Percentiles rank a stretch among this genome's conserved stretches.
Evolutionary conservation across 495 filamentous ascomycete species (phyloP).

Genomic region (Hypoxylon intermedium): DNA sequence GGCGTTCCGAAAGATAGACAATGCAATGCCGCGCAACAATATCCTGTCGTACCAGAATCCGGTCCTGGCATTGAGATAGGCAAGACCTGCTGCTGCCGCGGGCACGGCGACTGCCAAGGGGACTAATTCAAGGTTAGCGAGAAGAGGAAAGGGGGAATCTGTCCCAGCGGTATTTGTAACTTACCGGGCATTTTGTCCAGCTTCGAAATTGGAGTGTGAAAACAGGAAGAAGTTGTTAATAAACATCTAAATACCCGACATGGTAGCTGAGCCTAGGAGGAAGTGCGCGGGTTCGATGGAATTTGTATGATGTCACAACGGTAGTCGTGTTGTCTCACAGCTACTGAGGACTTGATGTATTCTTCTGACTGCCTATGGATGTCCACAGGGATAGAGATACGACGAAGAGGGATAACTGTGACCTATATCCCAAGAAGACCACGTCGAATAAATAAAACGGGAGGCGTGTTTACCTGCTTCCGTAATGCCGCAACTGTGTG

Average conservation of each 20-base stretch:
- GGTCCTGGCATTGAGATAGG: constrained; percentile 82
- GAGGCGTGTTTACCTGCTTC: constrained; percentile 3
- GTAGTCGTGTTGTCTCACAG: too few relatives aligned
- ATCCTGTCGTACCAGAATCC: constrained; percentile 70
- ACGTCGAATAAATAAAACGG: constrained; percentile 17
- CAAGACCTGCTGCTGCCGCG: constrained; percentile 69
- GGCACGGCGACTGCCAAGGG: constrained; percentile 65
- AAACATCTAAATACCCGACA: too few relatives aligned
- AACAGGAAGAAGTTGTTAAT: background rate
- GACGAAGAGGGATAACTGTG: too few relatives aligned
- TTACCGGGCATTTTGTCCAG: constrained; percentile 29
- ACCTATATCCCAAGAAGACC: too few relatives aligned
- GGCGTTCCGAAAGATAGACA: constrained; percentile 48
- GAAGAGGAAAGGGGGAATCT: background rate
- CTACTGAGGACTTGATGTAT: too few relatives aligned
- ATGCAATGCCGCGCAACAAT: constrained; percentile 59
- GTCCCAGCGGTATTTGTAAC: constrained; percentile 10
- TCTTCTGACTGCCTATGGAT: too few relatives aligned
- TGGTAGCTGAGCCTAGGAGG: too few relatives aligned
- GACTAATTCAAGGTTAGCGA: constrained; percentile 35
- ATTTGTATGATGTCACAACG: background rate
- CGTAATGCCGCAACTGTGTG: too few relatives aligned
- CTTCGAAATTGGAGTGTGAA: background rate
- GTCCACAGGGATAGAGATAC: too few relatives aligned
- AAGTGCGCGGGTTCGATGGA: constrained; percentile 3